A percentile compares a stretch with the other conserved stretches of the same genome.
Evolutionary conservation across 495 filamentous ascomycete species (phyloP).

Genomic region (Patellaria atrata): DNA sequence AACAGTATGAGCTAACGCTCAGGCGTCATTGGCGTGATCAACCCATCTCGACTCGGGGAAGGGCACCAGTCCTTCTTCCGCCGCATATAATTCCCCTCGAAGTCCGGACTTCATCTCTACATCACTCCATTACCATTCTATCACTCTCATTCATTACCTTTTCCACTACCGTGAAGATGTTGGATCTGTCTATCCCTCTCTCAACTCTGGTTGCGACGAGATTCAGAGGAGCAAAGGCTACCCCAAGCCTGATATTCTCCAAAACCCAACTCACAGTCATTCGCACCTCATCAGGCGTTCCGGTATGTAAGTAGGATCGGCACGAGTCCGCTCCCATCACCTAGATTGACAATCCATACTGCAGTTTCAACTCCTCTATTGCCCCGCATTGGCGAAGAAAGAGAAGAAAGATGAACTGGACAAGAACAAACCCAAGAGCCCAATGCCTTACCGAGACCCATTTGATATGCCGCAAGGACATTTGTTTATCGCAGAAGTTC

Average conservation of each 20-base stretch:
- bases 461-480: constrained; percentile 52
- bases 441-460: too few species aligned
- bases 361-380: constrained; percentile 69
- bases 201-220: constrained; percentile 17
- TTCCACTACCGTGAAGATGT: constrained; percentile 17
- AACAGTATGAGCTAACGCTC: too few species aligned
- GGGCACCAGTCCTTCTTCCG: too few species aligned
- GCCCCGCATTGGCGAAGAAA: constrained; percentile 61
- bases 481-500: constrained; percentile 46
- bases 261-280: constrained; percentile 20
- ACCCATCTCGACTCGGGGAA: too few species aligned
- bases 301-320: constrained; percentile 15
- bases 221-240: constrained; percentile 15
- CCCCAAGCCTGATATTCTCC: constrained; percentile 20
- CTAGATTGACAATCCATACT: not conserved
- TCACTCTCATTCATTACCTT: too few species aligned
- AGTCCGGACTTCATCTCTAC: too few species aligned
- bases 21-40: too few species aligned
- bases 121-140: too few species aligned
- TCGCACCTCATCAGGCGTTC: constrained; percentile 14
- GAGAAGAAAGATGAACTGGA: constrained; percentile 33
- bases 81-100: too few species aligned
- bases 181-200: constrained; percentile 15
- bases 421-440: constrained; percentile 36
- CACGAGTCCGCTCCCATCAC: not conserved